A percentile compares a stretch with the other conserved stretches of the same genome.
phyloP scores from a whole-genome alignment of 2,329 filamentous ascomycete genomes.

The Claviceps quebecensis region DNA sequence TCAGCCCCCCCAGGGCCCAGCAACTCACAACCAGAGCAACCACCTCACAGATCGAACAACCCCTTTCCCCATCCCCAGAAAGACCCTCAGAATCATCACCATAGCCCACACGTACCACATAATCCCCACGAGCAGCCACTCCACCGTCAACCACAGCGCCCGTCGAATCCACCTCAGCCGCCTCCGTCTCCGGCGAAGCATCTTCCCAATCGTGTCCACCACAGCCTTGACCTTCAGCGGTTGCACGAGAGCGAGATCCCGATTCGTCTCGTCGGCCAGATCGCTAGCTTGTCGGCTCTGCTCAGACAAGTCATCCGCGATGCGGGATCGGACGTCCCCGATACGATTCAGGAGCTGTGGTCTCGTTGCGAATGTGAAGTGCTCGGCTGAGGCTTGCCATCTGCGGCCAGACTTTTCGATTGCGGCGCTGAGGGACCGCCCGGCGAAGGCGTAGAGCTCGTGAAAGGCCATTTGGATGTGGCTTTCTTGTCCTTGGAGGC shows the following conservation, averaged over 20 bases:
- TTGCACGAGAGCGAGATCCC: constrained; percentile 62
- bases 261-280: constrained; percentile 64
- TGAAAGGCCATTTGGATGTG: constrained; percentile 20
- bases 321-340: constrained; percentile 30
- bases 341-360: constrained; percentile 36
- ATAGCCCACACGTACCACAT: constrained; percentile 94
- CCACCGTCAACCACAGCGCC: constrained; percentile 66
- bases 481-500: constrained; percentile 9
- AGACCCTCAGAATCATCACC: constrained; percentile 59
- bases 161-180: constrained; percentile 61
- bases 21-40: constrained; percentile 60
- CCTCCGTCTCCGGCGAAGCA: constrained; percentile 53
- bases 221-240: constrained; percentile 70
- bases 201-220: constrained; percentile 63
- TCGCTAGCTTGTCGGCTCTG: constrained; percentile 57
- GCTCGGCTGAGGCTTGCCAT: constrained; percentile 47
- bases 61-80: constrained; percentile 48
- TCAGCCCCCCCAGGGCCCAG: no score
- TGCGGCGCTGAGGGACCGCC: constrained; percentile 33
- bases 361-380: constrained; percentile 42
- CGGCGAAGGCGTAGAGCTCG: constrained; percentile 37
- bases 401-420: constrained; percentile 33
- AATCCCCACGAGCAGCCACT: constrained; percentile 76
- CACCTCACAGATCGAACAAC: constrained; percentile 51
- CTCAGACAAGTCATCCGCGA: constrained; percentile 39